Evolutionary conservation across 2,329 filamentous ascomycete genomes (phyloP), one percentile per base, ranked within the genome.

Genomic region (Talaromyces atroroseus): DNA sequence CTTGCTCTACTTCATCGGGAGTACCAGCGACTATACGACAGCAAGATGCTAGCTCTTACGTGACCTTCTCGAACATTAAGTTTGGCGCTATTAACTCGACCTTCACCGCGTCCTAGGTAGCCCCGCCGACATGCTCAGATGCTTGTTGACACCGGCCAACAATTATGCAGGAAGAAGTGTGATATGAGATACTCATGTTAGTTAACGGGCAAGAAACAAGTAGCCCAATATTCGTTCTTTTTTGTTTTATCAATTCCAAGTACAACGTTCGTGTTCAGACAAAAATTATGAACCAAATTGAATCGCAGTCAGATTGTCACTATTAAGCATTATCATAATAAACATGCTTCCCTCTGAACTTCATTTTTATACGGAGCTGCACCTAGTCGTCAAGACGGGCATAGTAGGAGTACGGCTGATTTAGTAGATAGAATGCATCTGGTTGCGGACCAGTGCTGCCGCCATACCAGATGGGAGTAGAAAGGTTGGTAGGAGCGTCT

Each of bases 1-100:
- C 75, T 36, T 86, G 83, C 69, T 59, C 75, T 48, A 77, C 74
- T 51, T 72, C 68, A 61, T 80, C 79, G 20, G 83, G 83, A 46
- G 75, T 72, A 34, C 82, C 82, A 24, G 56, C 66, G 29, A 75
- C 78, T 3, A 69, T 86, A 46, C 78, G 84, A 71, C 44, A 67
- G 16, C 62, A 71, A 52, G 64, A 68, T 14, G 74, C 81, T 42
- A 73, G 77, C 68, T 71, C 81, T 54, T 75, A 74, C 62, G 82
- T 84, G 55, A 68, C 74, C 60, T 85, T 77, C 74, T 83, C 80
- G 61, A 83, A 83, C 75, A 83, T 84, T 75, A 79, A 78, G 71
- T 76, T 81, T 63, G 82, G 81, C 32, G 74, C 80, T 59, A 80
- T 84, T 65, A 76, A 76, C 65, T 80, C 77, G 46, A 84, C 82